These are phyloP conservation scores for Batkoa obscura DNA, from an alignment of 371 early-diverging fungal species.

Conservation along the genomic window DNA sequence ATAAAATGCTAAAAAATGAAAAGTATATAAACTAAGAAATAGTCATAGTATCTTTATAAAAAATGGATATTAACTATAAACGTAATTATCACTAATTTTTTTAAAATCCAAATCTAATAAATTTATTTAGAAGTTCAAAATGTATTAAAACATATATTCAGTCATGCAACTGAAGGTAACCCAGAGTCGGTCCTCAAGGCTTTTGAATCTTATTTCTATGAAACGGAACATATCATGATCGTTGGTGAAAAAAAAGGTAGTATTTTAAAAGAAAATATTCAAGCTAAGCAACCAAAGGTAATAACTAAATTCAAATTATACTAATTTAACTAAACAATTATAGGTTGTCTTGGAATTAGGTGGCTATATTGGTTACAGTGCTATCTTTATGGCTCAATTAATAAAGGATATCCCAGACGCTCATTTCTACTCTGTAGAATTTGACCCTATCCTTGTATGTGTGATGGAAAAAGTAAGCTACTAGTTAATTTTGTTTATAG, in stretches of 20 bases:
- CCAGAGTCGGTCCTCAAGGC: neutral
- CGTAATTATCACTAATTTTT: neutral
- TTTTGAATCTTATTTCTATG: neutral
- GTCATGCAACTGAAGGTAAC: neutral
- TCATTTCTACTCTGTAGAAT: conserved; percentile 10
- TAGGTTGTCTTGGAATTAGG: conserved; percentile 8
- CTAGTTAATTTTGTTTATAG: neutral
- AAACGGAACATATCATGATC: neutral
- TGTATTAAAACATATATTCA: neutral
- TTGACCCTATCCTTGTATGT: conserved; percentile 4
- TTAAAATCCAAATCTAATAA: neutral
- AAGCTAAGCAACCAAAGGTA: neutral
- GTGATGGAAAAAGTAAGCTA: conserved; percentile 5
- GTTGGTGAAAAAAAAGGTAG: conserved; percentile 2
- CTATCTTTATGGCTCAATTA: conserved; percentile 7
- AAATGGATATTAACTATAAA: neutral
- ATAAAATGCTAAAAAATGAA: too few species aligned
- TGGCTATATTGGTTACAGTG: conserved; percentile 10
- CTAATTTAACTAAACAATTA: neutral
- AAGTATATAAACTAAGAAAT: too few species aligned
- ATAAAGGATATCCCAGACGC: conserved; percentile 3
- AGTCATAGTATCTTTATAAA: too few species aligned
- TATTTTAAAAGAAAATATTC: neutral
- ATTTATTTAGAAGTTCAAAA: neutral
- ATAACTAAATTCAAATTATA: neutral